Conservation (phyloP, 768 basidiomycete species). For the Amanita phalloides region DNA sequence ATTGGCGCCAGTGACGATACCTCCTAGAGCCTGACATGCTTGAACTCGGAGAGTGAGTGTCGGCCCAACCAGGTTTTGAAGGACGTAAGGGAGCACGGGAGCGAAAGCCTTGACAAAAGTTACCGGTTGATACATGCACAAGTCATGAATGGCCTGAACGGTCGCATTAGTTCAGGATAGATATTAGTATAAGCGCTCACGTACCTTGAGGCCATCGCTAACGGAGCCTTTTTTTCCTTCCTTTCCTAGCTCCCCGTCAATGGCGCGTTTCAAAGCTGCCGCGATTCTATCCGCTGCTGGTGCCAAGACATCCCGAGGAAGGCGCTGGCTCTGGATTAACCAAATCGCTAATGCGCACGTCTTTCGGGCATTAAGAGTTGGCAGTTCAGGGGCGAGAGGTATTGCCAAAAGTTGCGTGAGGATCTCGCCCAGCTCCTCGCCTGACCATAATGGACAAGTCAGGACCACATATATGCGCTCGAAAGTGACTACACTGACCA, state of each 20-base stretch:
- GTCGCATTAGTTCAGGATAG: not conserved
- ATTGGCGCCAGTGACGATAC: conserved; percentile 45
- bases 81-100: conserved; percentile 43
- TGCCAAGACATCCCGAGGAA: conserved; percentile 48
- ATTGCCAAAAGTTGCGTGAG: conserved; percentile 60
- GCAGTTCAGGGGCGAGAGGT: conserved; percentile 55
- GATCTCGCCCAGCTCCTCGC: conserved; percentile 46
- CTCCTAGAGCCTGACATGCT: conserved; percentile 69
- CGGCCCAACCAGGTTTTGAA: conserved; percentile 52
- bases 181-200: conserved; percentile 8
- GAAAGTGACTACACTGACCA: conserved; percentile 26
- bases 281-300: conserved; percentile 61
- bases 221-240: conserved; percentile 83
- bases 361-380: conserved; percentile 80
- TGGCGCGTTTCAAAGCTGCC: conserved; percentile 60
- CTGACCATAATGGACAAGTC: conserved; percentile 21
- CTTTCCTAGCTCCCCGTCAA: conserved; percentile 78
- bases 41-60: conserved; percentile 57
- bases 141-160: conserved; percentile 59
- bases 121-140: conserved; percentile 48
- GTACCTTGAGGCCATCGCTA: conserved; percentile 69
- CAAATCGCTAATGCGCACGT: conserved; percentile 72
- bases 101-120: conserved; percentile 64
- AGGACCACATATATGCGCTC: conserved; percentile 8
- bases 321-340: conserved; percentile 60